Evolutionary conservation across 2,329 filamentous ascomycete genomes (phyloP).

Genomic region (Aspergillus floridensis): DNA sequence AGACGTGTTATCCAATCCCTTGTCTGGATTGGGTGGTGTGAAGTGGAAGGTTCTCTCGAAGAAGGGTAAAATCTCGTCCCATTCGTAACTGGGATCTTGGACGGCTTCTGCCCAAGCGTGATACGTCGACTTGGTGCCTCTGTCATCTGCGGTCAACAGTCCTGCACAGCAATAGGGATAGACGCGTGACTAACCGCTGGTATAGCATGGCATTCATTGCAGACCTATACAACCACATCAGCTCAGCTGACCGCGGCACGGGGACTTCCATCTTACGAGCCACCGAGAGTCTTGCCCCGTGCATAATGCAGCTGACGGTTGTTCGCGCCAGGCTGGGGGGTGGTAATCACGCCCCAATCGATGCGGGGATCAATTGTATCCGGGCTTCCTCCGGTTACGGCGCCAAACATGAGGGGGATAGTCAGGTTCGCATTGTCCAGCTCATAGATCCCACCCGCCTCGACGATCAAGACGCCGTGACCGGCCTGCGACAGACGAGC

Average conservation of each 20-base stretch:
- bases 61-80: conserved; percentile 9
- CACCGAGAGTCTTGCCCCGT: conserved; percentile 18
- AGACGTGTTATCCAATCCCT: not conserved
- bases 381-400: conserved; percentile 22
- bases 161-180: conserved; percentile 4
- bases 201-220: conserved; percentile 27
- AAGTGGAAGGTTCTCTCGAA: conserved; percentile 10
- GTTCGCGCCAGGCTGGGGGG: conserved; percentile 16
- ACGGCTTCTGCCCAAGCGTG: conserved; percentile 36
- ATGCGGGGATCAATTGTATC: conserved; percentile 17
- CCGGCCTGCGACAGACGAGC: conserved; percentile 25
- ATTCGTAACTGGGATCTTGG: conserved; percentile 20
- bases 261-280: not conserved
- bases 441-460: conserved; percentile 33
- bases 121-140: conserved; percentile 28
- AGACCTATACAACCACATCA: conserved; percentile 5
- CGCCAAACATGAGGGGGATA: conserved; percentile 21
- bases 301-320: conserved; percentile 21
- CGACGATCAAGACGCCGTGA: conserved; percentile 28
- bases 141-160: not conserved
- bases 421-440: conserved; percentile 27
- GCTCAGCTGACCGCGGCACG: not conserved
- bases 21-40: not conserved
- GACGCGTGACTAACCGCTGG: conserved; percentile 23
- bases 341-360: conserved; percentile 26